Evolutionary conservation across 768 basidiomycete genomes (phyloP).

Genomic region (Chlorophyllum brunneum): DNA sequence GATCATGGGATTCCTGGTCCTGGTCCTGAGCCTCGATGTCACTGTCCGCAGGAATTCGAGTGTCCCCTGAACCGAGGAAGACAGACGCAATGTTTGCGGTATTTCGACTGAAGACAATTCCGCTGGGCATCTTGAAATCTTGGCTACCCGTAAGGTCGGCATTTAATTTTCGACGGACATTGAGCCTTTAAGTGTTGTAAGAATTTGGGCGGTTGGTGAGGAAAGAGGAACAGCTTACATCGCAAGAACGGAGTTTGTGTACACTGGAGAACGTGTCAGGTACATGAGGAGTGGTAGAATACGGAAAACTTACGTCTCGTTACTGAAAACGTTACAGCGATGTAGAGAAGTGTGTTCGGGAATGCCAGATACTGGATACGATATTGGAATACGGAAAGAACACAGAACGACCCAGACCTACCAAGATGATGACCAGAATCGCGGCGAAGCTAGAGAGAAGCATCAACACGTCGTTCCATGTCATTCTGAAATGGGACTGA

Average conservation of each 20-base stretch:
- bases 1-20: neutral
- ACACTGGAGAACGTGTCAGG: constrained; percentile 8
- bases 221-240: constrained; percentile 10
- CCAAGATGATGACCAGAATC: constrained; percentile 26
- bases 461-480: too few relatives aligned
- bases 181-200: neutral
- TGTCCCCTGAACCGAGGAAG: neutral
- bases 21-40: neutral
- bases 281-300: neutral
- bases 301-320: constrained; percentile 23
- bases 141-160: neutral
- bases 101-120: neutral
- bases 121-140: neutral
- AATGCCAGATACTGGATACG: constrained; percentile 25
- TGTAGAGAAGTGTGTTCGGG: constrained; percentile 26
- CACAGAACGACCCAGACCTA: constrained; percentile 4
- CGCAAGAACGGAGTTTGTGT: constrained; percentile 18
- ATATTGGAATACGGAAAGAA: neutral
- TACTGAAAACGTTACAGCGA: constrained; percentile 28
- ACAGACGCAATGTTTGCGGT: neutral
- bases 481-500: constrained; percentile 4
- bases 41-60: neutral
- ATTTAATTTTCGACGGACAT: neutral
- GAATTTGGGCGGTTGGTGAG: neutral
- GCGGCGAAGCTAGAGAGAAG: constrained; percentile 22